Percentiles rank a stretch among this genome's conserved stretches.
Evolutionary conservation across 345 rosid genomes (phyloP).

Genomic region (Orychophragmus violaceus): DNA sequence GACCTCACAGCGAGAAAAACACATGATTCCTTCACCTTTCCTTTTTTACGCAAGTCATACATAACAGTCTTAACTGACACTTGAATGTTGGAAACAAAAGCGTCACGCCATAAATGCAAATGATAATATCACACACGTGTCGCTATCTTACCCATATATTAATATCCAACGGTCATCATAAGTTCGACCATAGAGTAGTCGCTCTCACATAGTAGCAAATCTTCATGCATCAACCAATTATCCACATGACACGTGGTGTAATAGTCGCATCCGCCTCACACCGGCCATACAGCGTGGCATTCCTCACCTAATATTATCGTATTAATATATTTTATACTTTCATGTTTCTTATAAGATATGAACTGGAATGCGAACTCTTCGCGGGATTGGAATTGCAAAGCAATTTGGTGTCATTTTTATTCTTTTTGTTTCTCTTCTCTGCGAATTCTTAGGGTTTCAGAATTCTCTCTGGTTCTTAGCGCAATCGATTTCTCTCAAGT

Average conservation of each 20-base stretch:
- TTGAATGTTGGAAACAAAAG: neutral
- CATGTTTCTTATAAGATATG: constrained; percentile 11
- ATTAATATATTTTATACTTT: neutral
- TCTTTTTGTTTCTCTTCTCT: neutral
- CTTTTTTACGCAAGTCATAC: neutral
- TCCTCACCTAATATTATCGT: constrained; percentile 5
- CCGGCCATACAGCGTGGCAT: constrained; percentile 24
- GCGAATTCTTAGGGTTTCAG: constrained; percentile 31
- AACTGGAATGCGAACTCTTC: constrained; percentile 26
- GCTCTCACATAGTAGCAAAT: constrained; percentile 9
- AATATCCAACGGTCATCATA: constrained; percentile 8
- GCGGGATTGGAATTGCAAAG: constrained; percentile 12
- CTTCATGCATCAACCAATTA: neutral
- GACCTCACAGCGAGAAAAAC: neutral
- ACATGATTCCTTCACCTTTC: neutral
- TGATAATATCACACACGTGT: neutral
- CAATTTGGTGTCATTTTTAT: constrained; percentile 5
- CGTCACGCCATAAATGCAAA: neutral
- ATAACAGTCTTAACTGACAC: neutral
- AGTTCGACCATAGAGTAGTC: neutral
- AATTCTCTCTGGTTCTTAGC: neutral
- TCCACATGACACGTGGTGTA: neutral
- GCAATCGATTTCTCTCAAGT: constrained; percentile 21
- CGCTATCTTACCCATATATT: neutral
- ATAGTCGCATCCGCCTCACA: neutral